phyloP scores from a whole-genome alignment of 495 filamentous ascomycete genomes.

The Penicillium malachiteum region DNA sequence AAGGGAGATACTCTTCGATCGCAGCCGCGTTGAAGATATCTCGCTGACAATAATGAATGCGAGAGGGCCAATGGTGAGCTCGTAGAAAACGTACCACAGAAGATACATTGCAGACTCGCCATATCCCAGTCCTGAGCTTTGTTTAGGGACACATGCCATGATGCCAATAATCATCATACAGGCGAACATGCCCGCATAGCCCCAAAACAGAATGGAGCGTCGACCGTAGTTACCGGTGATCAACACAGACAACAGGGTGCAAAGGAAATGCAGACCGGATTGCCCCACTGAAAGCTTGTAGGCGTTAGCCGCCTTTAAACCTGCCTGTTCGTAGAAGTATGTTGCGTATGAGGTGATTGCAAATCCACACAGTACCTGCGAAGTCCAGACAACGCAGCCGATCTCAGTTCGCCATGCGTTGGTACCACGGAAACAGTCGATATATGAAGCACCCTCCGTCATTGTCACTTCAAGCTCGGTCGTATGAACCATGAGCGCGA shows the following conservation, averaged over 20 bases:
- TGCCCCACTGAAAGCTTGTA: conserved; percentile 48
- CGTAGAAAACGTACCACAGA: conserved; percentile 68
- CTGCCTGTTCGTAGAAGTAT: conserved; percentile 73
- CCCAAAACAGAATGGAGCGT: conserved; percentile 60
- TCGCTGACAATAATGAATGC: conserved; percentile 71
- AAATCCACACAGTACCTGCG: conserved; percentile 70
- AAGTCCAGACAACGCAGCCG: conserved; percentile 65
- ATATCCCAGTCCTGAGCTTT: conserved; percentile 42
- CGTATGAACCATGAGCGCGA: conserved; percentile 62
- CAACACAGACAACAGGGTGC: conserved; percentile 53
- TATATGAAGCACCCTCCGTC: conserved; percentile 58
- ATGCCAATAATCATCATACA: conserved; percentile 60
- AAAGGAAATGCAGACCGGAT: conserved; percentile 63
- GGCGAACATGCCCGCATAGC: conserved; percentile 56
- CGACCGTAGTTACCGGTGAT: conserved; percentile 55
- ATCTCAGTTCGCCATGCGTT: conserved; percentile 74
- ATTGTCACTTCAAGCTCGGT: conserved; percentile 58
- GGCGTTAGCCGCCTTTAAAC: conserved; percentile 51
- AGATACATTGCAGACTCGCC: conserved; percentile 57
- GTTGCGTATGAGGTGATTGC: conserved; percentile 70
- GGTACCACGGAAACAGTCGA: conserved; percentile 69
- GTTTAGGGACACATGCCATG: conserved; percentile 59
- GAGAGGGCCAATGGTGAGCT: conserved; percentile 67
- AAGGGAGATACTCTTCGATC: conserved; percentile 65
- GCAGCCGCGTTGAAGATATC: conserved; percentile 62